phyloP scores from a whole-genome alignment of 345 rosid species.

The Lenwebbia sp. region DNA sequence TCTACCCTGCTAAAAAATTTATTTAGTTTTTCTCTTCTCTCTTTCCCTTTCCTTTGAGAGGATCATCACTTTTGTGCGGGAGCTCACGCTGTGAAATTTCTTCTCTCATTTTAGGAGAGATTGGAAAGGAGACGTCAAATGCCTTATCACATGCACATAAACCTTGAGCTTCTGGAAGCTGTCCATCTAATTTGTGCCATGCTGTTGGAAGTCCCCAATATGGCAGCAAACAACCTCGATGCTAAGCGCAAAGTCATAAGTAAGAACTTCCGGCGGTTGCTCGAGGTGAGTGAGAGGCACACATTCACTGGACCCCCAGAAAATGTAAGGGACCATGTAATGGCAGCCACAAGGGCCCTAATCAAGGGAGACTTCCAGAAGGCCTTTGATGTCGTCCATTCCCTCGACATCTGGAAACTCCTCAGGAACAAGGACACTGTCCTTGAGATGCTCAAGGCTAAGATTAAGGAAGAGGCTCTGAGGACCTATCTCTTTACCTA shows the following conservation, averaged over 20 bases:
- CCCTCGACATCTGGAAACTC: slow-evolving; percentile 81
- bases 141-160: slow-evolving; percentile 98
- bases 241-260: slow-evolving; percentile 63
- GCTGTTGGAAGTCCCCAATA: slow-evolving; percentile 91
- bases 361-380: slow-evolving; percentile 61
- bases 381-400: slow-evolving; percentile 48
- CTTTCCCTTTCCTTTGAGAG: not conserved
- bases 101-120: slow-evolving; percentile 50
- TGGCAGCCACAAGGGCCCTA: slow-evolving; percentile 83
- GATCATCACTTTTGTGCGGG: not conserved
- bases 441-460: slow-evolving; percentile 62
- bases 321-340: slow-evolving; percentile 79
- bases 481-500: slow-evolving; percentile 69
- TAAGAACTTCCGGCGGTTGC: slow-evolving; percentile 68
- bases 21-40: not conserved
- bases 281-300: slow-evolving; percentile 72
- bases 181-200: slow-evolving; percentile 84
- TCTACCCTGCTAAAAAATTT: not conserved
- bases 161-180: slow-evolving; percentile 91
- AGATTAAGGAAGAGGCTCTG: slow-evolving; percentile 82
- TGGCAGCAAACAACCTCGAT: slow-evolving; percentile 67
- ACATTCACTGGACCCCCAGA: slow-evolving; percentile 80
- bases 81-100: not conserved
- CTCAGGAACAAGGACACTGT: slow-evolving; percentile 43
- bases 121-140: slow-evolving; percentile 83